Conservation (phyloP, 1,139 yeast genomes). For the Yueomyces sp. region DNA sequence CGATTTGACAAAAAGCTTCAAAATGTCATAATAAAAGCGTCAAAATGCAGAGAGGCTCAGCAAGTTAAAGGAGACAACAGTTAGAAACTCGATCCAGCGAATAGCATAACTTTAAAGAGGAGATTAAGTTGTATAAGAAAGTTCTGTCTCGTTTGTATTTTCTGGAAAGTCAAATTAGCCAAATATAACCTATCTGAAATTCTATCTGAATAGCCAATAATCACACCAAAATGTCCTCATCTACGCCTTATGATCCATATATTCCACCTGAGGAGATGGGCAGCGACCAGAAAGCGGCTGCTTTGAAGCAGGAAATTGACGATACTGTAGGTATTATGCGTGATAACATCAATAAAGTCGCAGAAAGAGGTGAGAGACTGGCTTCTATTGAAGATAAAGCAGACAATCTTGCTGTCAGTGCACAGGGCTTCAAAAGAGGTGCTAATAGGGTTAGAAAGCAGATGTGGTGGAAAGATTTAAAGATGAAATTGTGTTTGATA, state of each 20-base stretch:
- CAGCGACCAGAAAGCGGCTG: conserved; percentile 50
- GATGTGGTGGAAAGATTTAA: conserved; percentile 99
- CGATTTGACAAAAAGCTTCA: too few relatives aligned
- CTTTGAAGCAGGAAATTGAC: conserved; percentile 83
- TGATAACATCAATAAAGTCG: conserved; percentile 90
- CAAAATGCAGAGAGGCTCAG: too few relatives aligned
- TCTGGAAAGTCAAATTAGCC: too few relatives aligned
- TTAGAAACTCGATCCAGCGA: too few relatives aligned
- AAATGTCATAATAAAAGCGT: too few relatives aligned
- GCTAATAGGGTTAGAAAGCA: conserved; percentile 96
- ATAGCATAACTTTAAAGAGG: too few relatives aligned
- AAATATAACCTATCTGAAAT: too few relatives aligned
- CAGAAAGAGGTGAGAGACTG: conserved; percentile 84
- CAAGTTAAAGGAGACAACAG: too few relatives aligned
- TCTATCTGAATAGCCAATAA: too few relatives aligned
- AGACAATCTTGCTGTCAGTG: conserved; percentile 82
- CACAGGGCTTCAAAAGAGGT: conserved; percentile 92
- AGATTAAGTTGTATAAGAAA: too few relatives aligned
- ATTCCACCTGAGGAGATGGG: conserved; percentile 45
- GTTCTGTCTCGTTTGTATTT: too few relatives aligned
- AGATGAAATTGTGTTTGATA: conserved; percentile 87
- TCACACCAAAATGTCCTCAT: conserved; percentile 45
- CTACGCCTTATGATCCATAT: conserved; percentile 85
- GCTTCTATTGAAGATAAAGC: conserved; percentile 91
- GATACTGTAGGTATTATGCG: conserved; percentile 97